Conservation (phyloP, 371 early-diverging fungal genomes). For the Sanchytrium tribonematis region DNA sequence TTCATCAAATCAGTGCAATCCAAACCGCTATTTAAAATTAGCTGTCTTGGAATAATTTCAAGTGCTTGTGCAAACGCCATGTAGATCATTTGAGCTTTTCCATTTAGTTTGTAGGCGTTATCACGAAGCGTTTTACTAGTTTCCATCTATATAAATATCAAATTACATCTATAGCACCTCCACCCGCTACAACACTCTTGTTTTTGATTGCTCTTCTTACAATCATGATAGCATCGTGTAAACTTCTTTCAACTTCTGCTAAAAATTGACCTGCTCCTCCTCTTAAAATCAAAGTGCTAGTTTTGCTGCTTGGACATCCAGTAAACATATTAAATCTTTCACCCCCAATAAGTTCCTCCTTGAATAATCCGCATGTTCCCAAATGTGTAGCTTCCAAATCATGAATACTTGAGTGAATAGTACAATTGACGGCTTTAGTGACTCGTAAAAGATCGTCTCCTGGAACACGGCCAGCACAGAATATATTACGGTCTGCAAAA, state of each 20-base stretch:
- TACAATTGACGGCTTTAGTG: conserved; percentile 79
- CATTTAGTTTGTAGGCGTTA: conserved; percentile 61
- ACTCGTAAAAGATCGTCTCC: conserved; percentile 78
- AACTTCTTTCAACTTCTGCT: conserved; percentile 93
- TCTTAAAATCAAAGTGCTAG: conserved; percentile 84
- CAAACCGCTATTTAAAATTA: conserved; percentile 97
- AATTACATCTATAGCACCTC: conserved; percentile 65
- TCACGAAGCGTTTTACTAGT: conserved; percentile 77
- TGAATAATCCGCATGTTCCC: conserved; percentile 70
- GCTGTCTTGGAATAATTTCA: conserved; percentile 93
- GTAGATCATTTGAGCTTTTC: conserved; percentile 87
- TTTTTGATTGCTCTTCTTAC: conserved; percentile 82
- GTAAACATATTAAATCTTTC: conserved; percentile 92
- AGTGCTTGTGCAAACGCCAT: conserved; percentile 89
- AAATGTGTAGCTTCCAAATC: conserved; percentile 46
- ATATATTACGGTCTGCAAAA: conserved; percentile 97
- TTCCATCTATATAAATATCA: conserved; percentile 46
- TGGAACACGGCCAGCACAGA: conserved; percentile 96
- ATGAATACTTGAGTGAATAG: conserved; percentile 66
- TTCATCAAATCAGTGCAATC: conserved; percentile 96
- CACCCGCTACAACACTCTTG: conserved; percentile 86
- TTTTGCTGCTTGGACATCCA: conserved; percentile 65
- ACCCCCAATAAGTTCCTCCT: conserved; percentile 93
- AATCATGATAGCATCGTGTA: conserved; percentile 98
- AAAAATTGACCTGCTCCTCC: conserved; percentile 99